Evolutionary conservation across 495 filamentous ascomycete genomes (phyloP), one percentile per base, ranked within the genome.

Genomic region (Cairneyella variabilis): DNA sequence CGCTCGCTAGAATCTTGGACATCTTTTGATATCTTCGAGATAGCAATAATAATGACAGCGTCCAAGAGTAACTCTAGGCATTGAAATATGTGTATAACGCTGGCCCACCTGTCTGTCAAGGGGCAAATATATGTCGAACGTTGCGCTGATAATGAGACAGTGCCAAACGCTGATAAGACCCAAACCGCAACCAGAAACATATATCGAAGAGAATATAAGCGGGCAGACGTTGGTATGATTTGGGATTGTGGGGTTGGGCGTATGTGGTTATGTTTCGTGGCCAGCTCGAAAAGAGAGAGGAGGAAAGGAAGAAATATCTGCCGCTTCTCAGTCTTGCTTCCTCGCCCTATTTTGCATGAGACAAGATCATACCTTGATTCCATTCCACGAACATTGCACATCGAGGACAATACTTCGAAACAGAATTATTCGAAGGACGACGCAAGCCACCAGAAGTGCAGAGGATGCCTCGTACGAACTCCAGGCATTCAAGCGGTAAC

Each of bases 341-440:
- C 18, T 16, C 7, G 27, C 14, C 12, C 32, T 1, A 45, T 36
- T 17, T n/a, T n/a, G n/a, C n/a, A n/a, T n/a, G n/a, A n/a, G n/a
- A n/a, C 2, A 8, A 21, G 5, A 16, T 20, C 28, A 12, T 48
- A 54, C 52, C 52, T 54, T 43, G 40, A 54, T 20, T n/a, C 52
- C 52, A 48, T 54, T 34, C 42, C 52, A 40, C 26, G 52, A 26
- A 21, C 52, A 54, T 38, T 54, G 26, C 17, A 54, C 22, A 48
- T 32, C 17, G 9, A 17, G 22, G 1, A 51, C 48, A 41, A 51
- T 30, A 7, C 34, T 51, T 7, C 48, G 48, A n/a, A 49, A 18
- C n/a, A 49, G 25, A 26, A 49, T 27, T 18, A 26, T 30, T 30
- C 46, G 18, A 23, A 28, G 2, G 6, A 49, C 46, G 14, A 49